A percentile compares a stretch with the other conserved stretches of the same genome.
phyloP scores from a whole-genome alignment of 441 rosid species.

The Biscutella laevigata region DNA sequence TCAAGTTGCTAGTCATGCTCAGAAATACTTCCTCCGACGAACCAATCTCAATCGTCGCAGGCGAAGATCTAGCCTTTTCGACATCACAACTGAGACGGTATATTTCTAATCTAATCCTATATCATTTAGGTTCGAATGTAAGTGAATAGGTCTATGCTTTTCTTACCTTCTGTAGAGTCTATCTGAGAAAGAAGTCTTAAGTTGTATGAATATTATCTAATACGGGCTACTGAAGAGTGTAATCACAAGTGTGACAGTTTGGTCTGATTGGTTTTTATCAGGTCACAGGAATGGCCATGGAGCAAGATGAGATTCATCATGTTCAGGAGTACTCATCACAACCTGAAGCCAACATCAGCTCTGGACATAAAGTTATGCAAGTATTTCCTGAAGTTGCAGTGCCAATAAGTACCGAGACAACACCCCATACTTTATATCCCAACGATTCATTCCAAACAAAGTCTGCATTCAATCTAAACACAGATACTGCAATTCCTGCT shows the following conservation, averaged over 20 bases:
- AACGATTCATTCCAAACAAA: slow-evolving; percentile 15
- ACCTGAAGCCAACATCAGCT: slow-evolving; percentile 35
- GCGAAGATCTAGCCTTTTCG: slow-evolving; percentile 90
- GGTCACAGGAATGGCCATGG: slow-evolving; percentile 25
- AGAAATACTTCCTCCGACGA: slow-evolving; percentile 74
- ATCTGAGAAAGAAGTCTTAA: not conserved
- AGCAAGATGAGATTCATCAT: slow-evolving; percentile 26
- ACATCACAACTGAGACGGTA: slow-evolving; percentile 83
- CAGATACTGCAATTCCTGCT: slow-evolving; percentile 19
- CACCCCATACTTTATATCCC: slow-evolving; percentile 8
- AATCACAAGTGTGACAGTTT: not conserved
- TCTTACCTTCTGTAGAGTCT: not conserved
- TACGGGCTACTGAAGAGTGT: too few species aligned
- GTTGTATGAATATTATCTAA: too few species aligned
- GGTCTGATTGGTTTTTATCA: slow-evolving; percentile 17
- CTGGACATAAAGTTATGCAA: slow-evolving; percentile 34
- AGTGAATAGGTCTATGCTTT: not conserved
- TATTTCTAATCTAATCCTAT: too few species aligned
- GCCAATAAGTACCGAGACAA: slow-evolving; percentile 12
- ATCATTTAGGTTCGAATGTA: not conserved
- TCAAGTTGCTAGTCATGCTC: slow-evolving; percentile 96
- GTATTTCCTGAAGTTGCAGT: slow-evolving; percentile 24
- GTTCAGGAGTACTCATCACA: slow-evolving; percentile 16
- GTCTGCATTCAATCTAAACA: slow-evolving; percentile 17
- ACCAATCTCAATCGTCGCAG: slow-evolving; percentile 73